Evolutionary conservation across 148 eudicot species (phyloP).

Genomic region (Rhododendron molle): DNA sequence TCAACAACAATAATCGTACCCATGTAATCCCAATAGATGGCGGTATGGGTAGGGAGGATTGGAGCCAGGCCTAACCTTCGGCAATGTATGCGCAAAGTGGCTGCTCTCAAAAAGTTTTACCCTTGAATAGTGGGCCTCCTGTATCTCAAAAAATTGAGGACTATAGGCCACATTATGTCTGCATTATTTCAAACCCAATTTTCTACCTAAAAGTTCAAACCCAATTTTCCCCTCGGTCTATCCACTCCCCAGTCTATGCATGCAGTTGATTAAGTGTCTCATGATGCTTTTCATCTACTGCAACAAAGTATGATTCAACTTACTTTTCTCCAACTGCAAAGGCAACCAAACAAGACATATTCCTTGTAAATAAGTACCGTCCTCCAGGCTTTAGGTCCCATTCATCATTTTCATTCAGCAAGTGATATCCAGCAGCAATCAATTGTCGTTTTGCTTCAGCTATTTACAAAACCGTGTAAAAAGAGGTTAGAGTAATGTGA

Average conservation of each 20-base stretch:
- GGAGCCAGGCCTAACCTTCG: background rate
- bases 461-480: conserved; percentile 19
- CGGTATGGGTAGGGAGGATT: background rate
- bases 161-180: background rate
- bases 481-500: background rate
- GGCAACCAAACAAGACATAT: conserved; percentile 97
- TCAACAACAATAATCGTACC: background rate
- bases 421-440: conserved; percentile 80
- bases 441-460: conserved; percentile 94
- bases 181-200: background rate
- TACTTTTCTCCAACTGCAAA: conserved; percentile 92
- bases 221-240: background rate
- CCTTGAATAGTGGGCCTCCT: background rate
- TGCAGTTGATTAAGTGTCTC: background rate
- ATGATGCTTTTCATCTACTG: background rate
- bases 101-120: background rate
- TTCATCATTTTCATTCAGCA: conserved; percentile 78
- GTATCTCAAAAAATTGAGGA: background rate
- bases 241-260: background rate
- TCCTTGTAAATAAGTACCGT: conserved; percentile 88
- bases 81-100: background rate
- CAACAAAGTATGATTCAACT: conserved; percentile 25
- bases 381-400: conserved; percentile 98
- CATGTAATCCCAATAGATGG: background rate
- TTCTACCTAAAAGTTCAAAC: background rate